Percentiles rank a stretch among this genome's conserved stretches.
These are phyloP conservation scores for Alnus glutinosa DNA, from an alignment of 306 rosid species.

Conservation along the genomic window DNA sequence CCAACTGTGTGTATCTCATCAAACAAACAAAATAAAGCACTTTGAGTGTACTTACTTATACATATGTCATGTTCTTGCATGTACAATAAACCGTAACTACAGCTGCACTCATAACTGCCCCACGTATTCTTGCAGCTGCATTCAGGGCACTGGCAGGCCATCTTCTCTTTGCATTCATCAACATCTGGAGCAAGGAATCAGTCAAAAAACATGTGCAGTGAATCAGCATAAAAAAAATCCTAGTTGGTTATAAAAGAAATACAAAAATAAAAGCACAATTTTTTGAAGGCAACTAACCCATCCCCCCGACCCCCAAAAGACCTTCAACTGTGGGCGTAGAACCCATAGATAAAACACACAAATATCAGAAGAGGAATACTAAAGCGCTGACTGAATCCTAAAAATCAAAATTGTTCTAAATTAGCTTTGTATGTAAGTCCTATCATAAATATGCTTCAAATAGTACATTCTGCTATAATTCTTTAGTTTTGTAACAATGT, in stretches of 20 bases:
- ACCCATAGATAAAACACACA: neutral
- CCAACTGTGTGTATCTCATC: neutral
- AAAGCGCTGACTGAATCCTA: neutral
- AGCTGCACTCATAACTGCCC: slow-evolving; percentile 92
- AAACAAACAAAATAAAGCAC: slow-evolving; percentile 14
- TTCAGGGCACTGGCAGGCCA: slow-evolving; percentile 73
- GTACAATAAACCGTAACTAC: slow-evolving; percentile 66
- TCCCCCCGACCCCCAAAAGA: neutral
- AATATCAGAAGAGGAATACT: neutral
- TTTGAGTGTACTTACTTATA: slow-evolving; percentile 49
- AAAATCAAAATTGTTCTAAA: neutral
- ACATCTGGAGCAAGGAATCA: slow-evolving; percentile 57
- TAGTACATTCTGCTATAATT: slow-evolving; percentile 4
- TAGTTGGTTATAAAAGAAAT: neutral
- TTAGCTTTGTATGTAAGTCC: neutral
- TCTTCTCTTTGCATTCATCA: slow-evolving; percentile 79
- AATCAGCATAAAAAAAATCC: neutral
- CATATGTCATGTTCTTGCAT: slow-evolving; percentile 73
- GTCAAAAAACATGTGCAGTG: slow-evolving; percentile 5
- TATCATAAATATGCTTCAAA: neutral
- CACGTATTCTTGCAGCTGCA: slow-evolving; percentile 87
- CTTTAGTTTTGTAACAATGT: neutral
- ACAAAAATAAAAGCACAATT: neutral
- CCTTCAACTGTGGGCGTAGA: neutral
- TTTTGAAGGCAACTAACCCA: neutral